A percentile compares a stretch with the other conserved stretches of the same genome.
Conservation (phyloP, 768 basidiomycete species). For the Boletus vermiculosoides region DNA sequence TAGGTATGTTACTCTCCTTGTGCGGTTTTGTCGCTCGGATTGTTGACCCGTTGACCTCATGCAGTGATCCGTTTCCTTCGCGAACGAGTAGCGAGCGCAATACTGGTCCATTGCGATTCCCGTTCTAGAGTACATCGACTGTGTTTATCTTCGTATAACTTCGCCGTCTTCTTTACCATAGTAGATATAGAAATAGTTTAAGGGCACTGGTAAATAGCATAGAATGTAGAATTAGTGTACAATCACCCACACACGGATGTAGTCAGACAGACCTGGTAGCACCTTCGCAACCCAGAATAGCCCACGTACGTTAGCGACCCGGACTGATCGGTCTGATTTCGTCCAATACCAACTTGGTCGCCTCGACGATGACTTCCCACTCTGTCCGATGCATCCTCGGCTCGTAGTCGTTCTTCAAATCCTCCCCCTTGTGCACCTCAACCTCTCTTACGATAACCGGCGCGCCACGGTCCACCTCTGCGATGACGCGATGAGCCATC, state of each 20-base stretch:
- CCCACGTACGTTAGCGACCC: not conserved
- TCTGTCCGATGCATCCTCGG: conserved; percentile 77
- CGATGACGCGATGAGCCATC: conserved; percentile 94
- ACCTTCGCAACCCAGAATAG: not conserved
- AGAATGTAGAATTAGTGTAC: conserved; percentile 22
- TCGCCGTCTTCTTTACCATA: conserved; percentile 1
- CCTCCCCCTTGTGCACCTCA: conserved; percentile 67
- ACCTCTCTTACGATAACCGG: conserved; percentile 83
- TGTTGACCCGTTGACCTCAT: not conserved
- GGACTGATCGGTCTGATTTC: conserved; percentile 36
- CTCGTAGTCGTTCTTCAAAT: conserved; percentile 64
- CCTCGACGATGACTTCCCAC: conserved; percentile 90
- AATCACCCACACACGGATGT: not conserved
- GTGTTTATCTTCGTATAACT: not conserved
- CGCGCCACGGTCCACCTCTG: conserved; percentile 90
- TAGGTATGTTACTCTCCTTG: conserved; percentile 12
- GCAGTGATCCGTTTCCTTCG: conserved; percentile 19
- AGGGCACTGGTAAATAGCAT: conserved; percentile 12
- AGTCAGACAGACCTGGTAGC: conserved; percentile 10
- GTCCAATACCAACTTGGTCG: conserved; percentile 67
- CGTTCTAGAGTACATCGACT: conserved; percentile 22
- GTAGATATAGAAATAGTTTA: conserved; percentile 18
- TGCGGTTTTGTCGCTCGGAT: not conserved
- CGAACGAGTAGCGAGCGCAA: conserved; percentile 15
- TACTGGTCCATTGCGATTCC: conserved; percentile 25